Evolutionary conservation across 2,329 filamentous ascomycete species (phyloP).

Genomic region (Chaetomium globosum): DNA sequence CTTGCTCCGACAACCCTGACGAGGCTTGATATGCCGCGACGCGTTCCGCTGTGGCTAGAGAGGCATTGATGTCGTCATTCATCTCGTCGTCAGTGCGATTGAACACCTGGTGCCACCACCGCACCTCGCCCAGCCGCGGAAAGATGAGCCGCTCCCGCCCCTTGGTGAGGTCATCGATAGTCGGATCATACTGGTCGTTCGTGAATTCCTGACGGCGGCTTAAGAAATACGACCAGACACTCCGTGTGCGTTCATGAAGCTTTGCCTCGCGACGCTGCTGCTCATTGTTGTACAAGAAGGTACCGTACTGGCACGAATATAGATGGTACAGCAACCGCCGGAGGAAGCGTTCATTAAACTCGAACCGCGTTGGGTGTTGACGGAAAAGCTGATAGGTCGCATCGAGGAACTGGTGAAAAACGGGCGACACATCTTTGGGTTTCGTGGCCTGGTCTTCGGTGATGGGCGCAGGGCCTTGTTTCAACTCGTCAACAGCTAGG

Average conservation of each 20-base stretch:
- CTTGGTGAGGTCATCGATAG: conserved; percentile 75
- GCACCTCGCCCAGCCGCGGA: conserved; percentile 73
- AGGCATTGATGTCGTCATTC: conserved; percentile 69
- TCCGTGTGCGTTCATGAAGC: conserved; percentile 72
- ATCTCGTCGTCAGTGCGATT: conserved; percentile 87
- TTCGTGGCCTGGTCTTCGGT: conserved; percentile 69
- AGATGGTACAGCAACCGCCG: conserved; percentile 88
- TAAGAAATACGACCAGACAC: conserved; percentile 96
- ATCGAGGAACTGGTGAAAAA: conserved; percentile 97
- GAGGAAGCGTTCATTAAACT: conserved; percentile 94
- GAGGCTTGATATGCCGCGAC: conserved; percentile 38
- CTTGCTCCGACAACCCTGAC: conserved; percentile 29
- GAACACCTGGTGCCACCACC: conserved; percentile 93
- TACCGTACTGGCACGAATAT: conserved; percentile 95
- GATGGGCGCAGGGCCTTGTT: conserved; percentile 37
- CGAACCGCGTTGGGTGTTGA: conserved; percentile 85
- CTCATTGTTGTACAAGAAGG: conserved; percentile 93
- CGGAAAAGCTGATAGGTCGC: conserved; percentile 86
- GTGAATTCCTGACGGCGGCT: conserved; percentile 77
- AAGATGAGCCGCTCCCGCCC: conserved; percentile 84
- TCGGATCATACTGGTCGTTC: conserved; percentile 75
- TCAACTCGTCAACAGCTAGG: conserved; percentile 45
- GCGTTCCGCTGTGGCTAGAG: conserved; percentile 53
- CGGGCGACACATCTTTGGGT: conserved; percentile 88
- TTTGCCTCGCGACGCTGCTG: conserved; percentile 76